Evolutionary conservation across 306 rosid genomes (phyloP), one percentile per base, ranked within the genome.

Genomic region (Trichosanthes cucumerina): DNA sequence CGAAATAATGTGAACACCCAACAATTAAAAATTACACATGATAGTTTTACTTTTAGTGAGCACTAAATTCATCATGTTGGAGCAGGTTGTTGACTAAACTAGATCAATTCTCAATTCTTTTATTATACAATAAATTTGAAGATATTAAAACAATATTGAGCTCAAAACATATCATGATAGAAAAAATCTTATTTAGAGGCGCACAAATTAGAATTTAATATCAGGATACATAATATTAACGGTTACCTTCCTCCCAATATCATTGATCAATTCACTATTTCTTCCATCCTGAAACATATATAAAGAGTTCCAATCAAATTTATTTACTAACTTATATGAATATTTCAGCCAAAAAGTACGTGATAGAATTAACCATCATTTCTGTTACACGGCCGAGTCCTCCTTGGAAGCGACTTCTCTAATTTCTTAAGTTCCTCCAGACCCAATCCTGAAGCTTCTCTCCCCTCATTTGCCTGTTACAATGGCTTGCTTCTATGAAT

Each of bases 171-270:
- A 23, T 21, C 33, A 57, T 57, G 33, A 57, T 21, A 7, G 9
- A 57, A 23, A 18, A 10, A 57, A 57, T 23, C 23, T 21, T 7
- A 23, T 21, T 57, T 5, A 57, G 33, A 57, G 14, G 18, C 24
- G 33, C 31, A 21, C 26, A 57, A 23, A 57, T 57, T 57, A 23
- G 14, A 9, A 57, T 57, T 23, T 53, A 53, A 56, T 28, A 28
- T 60, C 5, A 68, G 56, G 6, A n/a, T 24, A 28, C 10, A 13
- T 14, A 49, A 57, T 36, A n/a, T n/a, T n/a, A 52, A 11, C 9
- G 47, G 21, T 43, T 47, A 85, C 88, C 88, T 85, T 85, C 78
- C 47, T 57, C 54, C 80, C 69, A 46, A 78, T 85, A 75, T 78
- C 75, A 14, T 6, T 19, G 76, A 82, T 64, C 78, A 77, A 81